Percentiles rank a stretch among this genome's conserved stretches.
Evolutionary conservation across 1,284 basidiomycete genomes (phyloP).

Genomic region (Ustilago nuda): DNA sequence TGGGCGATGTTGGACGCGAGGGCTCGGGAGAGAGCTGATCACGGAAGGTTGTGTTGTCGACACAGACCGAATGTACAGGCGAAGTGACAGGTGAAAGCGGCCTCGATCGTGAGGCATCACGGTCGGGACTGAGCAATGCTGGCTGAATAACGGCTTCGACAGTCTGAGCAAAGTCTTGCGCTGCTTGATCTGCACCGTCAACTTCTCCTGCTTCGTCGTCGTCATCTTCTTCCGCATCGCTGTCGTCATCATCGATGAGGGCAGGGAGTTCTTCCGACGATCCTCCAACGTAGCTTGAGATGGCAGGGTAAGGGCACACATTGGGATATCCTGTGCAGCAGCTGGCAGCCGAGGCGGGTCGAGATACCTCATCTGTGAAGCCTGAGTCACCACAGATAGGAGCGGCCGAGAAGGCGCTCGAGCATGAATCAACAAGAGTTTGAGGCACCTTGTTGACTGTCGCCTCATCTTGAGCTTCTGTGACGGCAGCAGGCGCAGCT

Average conservation of each 20-base stretch:
- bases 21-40: constrained; percentile 36
- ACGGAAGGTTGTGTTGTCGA: constrained; percentile 17
- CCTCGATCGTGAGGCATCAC: constrained; percentile 9
- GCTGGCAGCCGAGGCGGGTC: constrained; percentile 26
- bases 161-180: constrained; percentile 2
- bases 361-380: constrained; percentile 35
- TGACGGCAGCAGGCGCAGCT: neutral
- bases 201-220: constrained; percentile 37
- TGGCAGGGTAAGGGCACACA: constrained; percentile 45
- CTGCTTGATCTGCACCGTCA: constrained; percentile 1
- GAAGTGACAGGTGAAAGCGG: constrained; percentile 33
- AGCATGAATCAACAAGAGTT: constrained; percentile 19
- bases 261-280: constrained; percentile 52
- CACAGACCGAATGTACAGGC: constrained; percentile 28
- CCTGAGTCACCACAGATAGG: constrained; percentile 24
- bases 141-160: neutral
- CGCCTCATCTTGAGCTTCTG: neutral
- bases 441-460: neutral
- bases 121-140: constrained; percentile 10
- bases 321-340: constrained; percentile 47
- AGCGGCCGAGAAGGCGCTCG: constrained; percentile 9
- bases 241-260: constrained; percentile 47
- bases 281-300: constrained; percentile 9
- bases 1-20: constrained; percentile 43
- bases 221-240: constrained; percentile 48